Percentiles rank a stretch among this genome's conserved stretches.
phyloP scores from a whole-genome alignment of 345 rosid species.

The Eucalyptus paniculata region DNA sequence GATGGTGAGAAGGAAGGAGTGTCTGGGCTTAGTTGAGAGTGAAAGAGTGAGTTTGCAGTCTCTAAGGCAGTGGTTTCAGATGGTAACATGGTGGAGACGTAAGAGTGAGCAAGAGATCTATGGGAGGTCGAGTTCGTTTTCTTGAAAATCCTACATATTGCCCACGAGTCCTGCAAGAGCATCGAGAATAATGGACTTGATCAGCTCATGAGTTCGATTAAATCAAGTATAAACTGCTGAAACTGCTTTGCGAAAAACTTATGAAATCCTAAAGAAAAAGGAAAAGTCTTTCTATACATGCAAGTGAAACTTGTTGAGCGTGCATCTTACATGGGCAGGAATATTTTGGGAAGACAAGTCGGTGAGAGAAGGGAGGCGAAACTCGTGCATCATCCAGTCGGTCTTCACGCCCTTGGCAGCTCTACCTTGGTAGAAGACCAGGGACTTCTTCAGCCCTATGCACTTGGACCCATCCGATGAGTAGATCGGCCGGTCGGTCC shows the following conservation, averaged over 20 bases:
- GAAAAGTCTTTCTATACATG: not conserved
- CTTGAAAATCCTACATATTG: constrained; percentile 90
- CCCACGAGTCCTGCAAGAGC: constrained; percentile 77
- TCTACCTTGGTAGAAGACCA: constrained; percentile 88
- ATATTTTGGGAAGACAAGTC: constrained; percentile 25
- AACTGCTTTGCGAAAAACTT: not conserved
- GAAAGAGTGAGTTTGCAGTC: not conserved
- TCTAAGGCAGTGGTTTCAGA: not conserved
- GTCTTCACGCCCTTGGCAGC: constrained; percentile 92
- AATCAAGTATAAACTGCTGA: not conserved
- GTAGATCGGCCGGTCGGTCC: constrained; percentile 90
- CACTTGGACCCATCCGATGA: constrained; percentile 76
- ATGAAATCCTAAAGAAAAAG: not conserved
- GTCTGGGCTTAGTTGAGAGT: constrained; percentile 1
- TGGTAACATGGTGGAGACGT: constrained; percentile 43
- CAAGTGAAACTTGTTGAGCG: not conserved
- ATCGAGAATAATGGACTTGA: not conserved
- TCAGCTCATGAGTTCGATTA: not conserved
- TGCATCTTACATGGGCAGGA: constrained; percentile 42
- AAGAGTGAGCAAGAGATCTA: constrained; percentile 28
- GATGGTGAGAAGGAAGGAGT: not conserved
- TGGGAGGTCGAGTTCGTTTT: constrained; percentile 61
- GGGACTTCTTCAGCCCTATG: constrained; percentile 88
- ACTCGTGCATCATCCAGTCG: constrained; percentile 99
- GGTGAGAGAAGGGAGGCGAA: constrained; percentile 67